These are phyloP conservation scores for Hypoxylon fuscum DNA, from an alignment of 495 filamentous ascomycete genomes.

Conservation along the genomic window DNA sequence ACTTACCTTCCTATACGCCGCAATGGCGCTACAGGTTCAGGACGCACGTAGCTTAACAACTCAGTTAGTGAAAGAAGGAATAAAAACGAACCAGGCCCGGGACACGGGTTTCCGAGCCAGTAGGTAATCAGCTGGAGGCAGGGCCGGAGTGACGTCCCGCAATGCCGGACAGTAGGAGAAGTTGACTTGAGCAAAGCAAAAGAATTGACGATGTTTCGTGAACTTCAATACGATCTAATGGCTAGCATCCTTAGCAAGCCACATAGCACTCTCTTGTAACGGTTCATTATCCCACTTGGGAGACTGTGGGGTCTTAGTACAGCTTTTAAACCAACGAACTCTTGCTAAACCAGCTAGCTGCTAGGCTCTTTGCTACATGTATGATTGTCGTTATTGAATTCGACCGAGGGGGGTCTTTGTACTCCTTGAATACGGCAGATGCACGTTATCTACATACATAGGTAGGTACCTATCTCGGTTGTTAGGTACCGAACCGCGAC, in stretches of 20 bases:
- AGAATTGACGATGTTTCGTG: conserved; percentile 7
- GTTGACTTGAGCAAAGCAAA: conserved; percentile 23
- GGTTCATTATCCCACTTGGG: conserved; percentile 31
- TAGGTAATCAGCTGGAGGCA: conserved; percentile 22
- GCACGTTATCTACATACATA: too few species aligned
- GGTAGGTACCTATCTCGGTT: too few species aligned
- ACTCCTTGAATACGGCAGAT: too few species aligned
- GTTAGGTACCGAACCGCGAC: conserved; percentile 5
- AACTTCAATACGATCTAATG: conserved; percentile 25
- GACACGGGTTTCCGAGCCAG: conserved; percentile 14
- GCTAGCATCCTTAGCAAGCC: conserved; percentile 19
- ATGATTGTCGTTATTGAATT: conserved; percentile 21
- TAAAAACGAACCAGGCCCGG: conserved; percentile 1
- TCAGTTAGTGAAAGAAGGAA: conserved; percentile 9
- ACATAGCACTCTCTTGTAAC: conserved; percentile 18
- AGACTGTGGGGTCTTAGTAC: conserved; percentile 20
- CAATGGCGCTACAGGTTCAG: not conserved
- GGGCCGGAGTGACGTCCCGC: conserved; percentile 31
- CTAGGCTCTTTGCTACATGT: conserved; percentile 1
- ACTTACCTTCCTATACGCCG: too few species aligned
- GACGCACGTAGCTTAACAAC: not conserved
- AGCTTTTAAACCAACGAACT: conserved; percentile 7
- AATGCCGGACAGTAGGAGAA: conserved; percentile 24
- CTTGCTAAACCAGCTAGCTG: not conserved
- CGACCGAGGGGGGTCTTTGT: not conserved